Conservation (phyloP, 2,329 filamentous ascomycete genomes). For the Sporothrix brasiliensis region DNA sequence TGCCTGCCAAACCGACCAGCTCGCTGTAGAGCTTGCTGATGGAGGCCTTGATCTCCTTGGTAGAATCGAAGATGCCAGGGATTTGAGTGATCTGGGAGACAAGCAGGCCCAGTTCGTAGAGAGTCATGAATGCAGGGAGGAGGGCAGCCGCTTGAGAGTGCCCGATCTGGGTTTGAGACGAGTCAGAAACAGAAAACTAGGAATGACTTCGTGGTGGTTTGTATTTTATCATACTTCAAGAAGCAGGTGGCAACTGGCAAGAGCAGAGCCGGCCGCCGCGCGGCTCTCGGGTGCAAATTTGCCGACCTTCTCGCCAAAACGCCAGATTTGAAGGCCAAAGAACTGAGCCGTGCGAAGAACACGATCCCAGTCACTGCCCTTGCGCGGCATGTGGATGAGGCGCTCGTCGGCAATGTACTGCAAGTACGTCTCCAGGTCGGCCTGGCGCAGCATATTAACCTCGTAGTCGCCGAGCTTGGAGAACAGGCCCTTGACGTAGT, state of each 20-base stretch:
- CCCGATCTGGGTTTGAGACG: slow-evolving; percentile 42
- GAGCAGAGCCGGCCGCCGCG: slow-evolving; percentile 41
- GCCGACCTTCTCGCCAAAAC: slow-evolving; percentile 44
- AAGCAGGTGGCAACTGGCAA: slow-evolving; percentile 46
- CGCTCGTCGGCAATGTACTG: slow-evolving; percentile 47
- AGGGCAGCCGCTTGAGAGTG: slow-evolving; percentile 46
- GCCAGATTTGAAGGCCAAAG: slow-evolving; percentile 47
- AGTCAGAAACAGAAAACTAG: background rate
- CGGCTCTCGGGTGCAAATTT: slow-evolving; percentile 39
- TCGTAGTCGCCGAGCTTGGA: slow-evolving; percentile 40
- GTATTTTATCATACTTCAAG: slow-evolving; percentile 42
- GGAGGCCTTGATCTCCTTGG: slow-evolving; percentile 41
- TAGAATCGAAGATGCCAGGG: slow-evolving; percentile 44
- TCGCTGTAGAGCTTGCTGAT: slow-evolving; percentile 45
- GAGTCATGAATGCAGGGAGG: slow-evolving; percentile 46
- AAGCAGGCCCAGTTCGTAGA: slow-evolving; percentile 47
- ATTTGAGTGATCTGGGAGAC: slow-evolving; percentile 46
- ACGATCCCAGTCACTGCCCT: slow-evolving; percentile 49
- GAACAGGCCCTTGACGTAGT: slow-evolving; percentile 34
- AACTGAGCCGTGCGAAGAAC: slow-evolving; percentile 48
- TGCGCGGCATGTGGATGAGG: slow-evolving; percentile 47
- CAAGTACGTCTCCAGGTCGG: slow-evolving; percentile 43
- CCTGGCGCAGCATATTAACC: slow-evolving; percentile 38
- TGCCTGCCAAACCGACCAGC: slow-evolving; percentile 44
- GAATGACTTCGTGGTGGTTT: background rate